These are phyloP conservation scores for Ganoderma lingzhi DNA, from an alignment of 1,284 basidiomycete genomes.

Conservation along the genomic window DNA sequence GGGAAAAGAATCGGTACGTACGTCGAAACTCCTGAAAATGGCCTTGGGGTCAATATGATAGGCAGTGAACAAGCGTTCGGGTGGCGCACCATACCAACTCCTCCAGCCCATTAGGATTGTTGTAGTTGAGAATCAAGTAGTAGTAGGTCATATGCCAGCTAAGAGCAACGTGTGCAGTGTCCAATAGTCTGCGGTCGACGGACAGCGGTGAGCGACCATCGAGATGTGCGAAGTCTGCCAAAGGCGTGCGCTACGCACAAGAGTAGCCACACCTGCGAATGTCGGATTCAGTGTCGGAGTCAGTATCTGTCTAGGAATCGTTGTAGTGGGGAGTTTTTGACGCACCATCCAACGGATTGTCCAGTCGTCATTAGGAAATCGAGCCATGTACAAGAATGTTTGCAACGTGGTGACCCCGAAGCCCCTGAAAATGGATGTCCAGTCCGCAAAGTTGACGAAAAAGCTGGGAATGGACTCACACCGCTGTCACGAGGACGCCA, in stretches of 20 bases:
- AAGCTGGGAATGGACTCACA: constrained; percentile 14
- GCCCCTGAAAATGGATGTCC: constrained; percentile 8
- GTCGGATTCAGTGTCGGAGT: not conserved
- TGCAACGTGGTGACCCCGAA: constrained; percentile 30
- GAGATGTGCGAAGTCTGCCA: not conserved
- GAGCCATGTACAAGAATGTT: constrained; percentile 27
- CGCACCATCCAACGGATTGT: constrained; percentile 22
- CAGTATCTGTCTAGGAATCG: not conserved
- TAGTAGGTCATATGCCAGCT: constrained; percentile 32
- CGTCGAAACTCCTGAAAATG: constrained; percentile 25
- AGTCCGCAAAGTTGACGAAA: not conserved
- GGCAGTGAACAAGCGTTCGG: not conserved
- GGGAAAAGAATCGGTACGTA: not conserved
- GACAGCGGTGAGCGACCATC: not conserved
- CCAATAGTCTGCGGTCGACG: constrained; percentile 13
- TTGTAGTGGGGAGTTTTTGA: not conserved
- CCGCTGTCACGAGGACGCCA: constrained; percentile 24
- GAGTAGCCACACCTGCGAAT: constrained; percentile 22
- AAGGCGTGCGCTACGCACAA: constrained; percentile 9
- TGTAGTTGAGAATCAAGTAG: constrained; percentile 29
- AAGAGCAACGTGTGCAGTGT: constrained; percentile 23
- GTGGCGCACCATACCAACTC: constrained; percentile 22
- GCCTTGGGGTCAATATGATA: not conserved
- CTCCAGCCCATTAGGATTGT: constrained; percentile 15
- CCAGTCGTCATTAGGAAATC: constrained; percentile 23